Evolutionary conservation across 1,284 basidiomycete species (phyloP).

Genomic region (Pseudomicrostroma phylloplanum): DNA sequence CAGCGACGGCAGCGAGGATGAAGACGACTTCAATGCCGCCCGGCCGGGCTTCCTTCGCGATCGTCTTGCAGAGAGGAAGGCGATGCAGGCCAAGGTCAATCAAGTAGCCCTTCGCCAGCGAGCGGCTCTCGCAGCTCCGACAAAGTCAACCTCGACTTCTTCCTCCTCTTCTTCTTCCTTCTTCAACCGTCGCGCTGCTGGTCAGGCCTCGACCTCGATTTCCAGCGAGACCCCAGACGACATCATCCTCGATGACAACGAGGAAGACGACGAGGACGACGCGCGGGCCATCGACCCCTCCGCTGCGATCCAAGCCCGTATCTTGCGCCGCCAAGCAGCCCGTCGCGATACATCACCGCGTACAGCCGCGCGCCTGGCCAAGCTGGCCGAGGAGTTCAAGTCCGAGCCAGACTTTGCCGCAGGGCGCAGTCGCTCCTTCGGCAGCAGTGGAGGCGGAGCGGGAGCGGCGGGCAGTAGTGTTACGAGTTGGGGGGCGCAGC

Average conservation of each 20-base stretch:
- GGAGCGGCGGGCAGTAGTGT: neutral
- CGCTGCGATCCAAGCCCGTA: neutral
- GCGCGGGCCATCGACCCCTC: neutral
- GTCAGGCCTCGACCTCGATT: too few species aligned
- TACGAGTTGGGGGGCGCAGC: neutral
- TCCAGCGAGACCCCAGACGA: too few species aligned
- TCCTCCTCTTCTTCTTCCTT: too few species aligned
- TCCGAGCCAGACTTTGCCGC: neutral
- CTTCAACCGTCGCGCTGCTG: too few species aligned
- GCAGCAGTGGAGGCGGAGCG: neutral
- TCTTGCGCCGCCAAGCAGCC: neutral
- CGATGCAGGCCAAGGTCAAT: too few species aligned
- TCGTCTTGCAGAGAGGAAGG: neutral
- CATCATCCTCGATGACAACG: neutral
- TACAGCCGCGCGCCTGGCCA: neutral
- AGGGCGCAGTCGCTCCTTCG: neutral
- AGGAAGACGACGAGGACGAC: neutral
- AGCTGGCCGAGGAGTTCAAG: neutral
- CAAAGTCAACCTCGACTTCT: too few species aligned
- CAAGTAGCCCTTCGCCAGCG: too few species aligned
- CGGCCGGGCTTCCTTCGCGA: neutral
- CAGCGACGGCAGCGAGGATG: constrained; percentile 1
- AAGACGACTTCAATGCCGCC: neutral
- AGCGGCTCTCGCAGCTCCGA: too few species aligned
- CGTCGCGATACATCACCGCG: neutral